These are phyloP conservation scores for Neoscytalidium dimidiatum DNA, from an alignment of 2,329 filamentous ascomycete genomes.

Conservation along the genomic window DNA sequence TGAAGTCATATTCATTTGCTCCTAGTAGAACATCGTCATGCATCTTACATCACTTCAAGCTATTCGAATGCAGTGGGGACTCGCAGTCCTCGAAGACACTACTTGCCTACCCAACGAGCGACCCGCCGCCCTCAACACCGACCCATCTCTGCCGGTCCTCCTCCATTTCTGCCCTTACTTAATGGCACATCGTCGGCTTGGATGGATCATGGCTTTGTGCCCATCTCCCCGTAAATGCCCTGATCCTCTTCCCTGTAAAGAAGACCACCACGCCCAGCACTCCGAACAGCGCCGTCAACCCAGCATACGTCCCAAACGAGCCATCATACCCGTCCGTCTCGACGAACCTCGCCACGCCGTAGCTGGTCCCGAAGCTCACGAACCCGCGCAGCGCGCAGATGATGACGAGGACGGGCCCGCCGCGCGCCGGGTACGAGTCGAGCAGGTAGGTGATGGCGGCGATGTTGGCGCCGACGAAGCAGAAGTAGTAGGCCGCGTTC, in stretches of 20 bases:
- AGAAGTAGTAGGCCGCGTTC: slow-evolving; percentile 37
- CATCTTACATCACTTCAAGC: no score
- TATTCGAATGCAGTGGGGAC: no score
- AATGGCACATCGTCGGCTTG: slow-evolving; percentile 7
- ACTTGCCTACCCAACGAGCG: not conserved
- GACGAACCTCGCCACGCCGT: slow-evolving; percentile 39
- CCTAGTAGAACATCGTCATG: no score
- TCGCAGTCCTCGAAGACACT: not conserved
- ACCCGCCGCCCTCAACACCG: no score
- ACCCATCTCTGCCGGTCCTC: not conserved
- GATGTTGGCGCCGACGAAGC: slow-evolving; percentile 47
- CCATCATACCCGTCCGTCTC: slow-evolving; percentile 35
- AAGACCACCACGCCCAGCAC: slow-evolving; percentile 32
- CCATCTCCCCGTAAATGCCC: slow-evolving; percentile 33
- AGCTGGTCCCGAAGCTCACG: slow-evolving; percentile 47
- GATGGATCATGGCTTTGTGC: slow-evolving; percentile 24
- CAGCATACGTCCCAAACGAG: slow-evolving; percentile 34
- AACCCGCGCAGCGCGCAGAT: slow-evolving; percentile 50
- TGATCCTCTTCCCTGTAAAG: slow-evolving; percentile 35
- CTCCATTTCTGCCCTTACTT: not conserved
- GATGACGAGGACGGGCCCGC: slow-evolving; percentile 47
- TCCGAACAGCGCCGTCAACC: slow-evolving; percentile 32
- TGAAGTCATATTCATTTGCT: no score
- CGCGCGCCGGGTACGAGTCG: slow-evolving; percentile 46
- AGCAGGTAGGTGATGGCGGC: slow-evolving; percentile 48